Evolutionary conservation across 2,329 filamentous ascomycete genomes (phyloP), one percentile per base, ranked within the genome.

Genomic region (Ramichloridium luteum): DNA sequence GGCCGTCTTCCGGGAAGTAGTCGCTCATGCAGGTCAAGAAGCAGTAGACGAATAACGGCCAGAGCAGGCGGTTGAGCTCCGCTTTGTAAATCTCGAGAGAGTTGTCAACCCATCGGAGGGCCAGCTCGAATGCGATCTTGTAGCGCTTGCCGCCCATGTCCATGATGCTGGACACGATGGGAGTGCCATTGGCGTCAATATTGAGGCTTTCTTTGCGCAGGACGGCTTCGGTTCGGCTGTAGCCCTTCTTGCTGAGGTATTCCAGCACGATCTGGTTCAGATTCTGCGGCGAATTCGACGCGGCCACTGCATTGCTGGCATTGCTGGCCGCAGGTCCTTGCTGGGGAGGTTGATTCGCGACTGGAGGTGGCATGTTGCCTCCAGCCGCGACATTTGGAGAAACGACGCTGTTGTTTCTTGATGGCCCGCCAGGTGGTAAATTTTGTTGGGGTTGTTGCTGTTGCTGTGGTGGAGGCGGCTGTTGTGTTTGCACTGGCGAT

Each of bases 181-280:
- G 82, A 36, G 80, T 74, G 6, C 85, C 86, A 54, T 85, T 82
- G 13, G 78, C 70, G 35, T 88, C 82, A 25, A 90, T 69, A 45
- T 85, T 77, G 14, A 81, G 77, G 1, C 86, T 93, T 57, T 98
- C 90, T 56, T 84, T 80, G 26, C 90, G 75, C 32, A 98, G 81
- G 54, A 90, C 82, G 13, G 88, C 82, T 57, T 98, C 90, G 1
- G 90, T 96, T 14, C 80, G 72, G 32, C 77, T 85, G 58, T 94
- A 98, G 0, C 90, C 90, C 45, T 94, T 86, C 57, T 98, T 98
- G 2, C 85, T 74, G 1, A 98, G 68, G 56, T 98, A 98, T 48
- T 98, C 90, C 6, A 93, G 86, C 3, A 98, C 88, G 58, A 96
- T 96, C 47, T 93, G 85, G 49, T 96, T 96, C 2, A 94, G 59